Evolutionary conservation across 2,329 filamentous ascomycete genomes (phyloP), one percentile per base, ranked within the genome.

Genomic region (Aspergillus brunneoviolaceus): DNA sequence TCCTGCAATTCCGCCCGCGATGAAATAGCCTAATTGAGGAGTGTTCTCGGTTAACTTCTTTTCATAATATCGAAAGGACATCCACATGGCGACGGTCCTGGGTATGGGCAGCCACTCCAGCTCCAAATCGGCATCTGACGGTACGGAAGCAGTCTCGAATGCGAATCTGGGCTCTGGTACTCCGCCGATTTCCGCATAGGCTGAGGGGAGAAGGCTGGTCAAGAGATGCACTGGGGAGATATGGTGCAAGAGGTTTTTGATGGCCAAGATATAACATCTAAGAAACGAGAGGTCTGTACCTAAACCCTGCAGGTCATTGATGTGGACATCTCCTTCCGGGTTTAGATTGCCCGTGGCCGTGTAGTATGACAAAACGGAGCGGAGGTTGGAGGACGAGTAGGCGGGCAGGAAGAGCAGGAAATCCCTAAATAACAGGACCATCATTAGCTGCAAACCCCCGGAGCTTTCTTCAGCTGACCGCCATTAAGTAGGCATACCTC

Each of bases 281-380:
- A 70, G 74, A 76, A 76, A 76, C 67, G 72, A 73, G 71, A 71
- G 69, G 65, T 75, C 70, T 76, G 72, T 97, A 96, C 94, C 94
- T 93, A 96, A 83, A 80, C 93, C 91, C 84, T 96, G 87, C 72
- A 96, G 85, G 74, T 96, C 92, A 80, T 96, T 93, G 81, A 98
- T 88, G 70, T 91, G 84, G 68, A 95, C 95, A 80, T 98, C 95
- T 76, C 95, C 95, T 83, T 99, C 95, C 62, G 92, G 84, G 71
- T 91, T 96, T 74, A 99, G 83, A 76, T 90, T 92, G 73, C 96
- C 88, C 67, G 94, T 91, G 52, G 92, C 89, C 60, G 90, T 89
- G 77, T 96, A 99, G 78, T 96, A 98, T 55, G 91, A 93, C 69
- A 97, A 82, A 58, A 97, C 90, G 56, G 91, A 88, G 72, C 88